Percentiles rank a stretch among this genome's conserved stretches.
phyloP scores from a whole-genome alignment of 306 rosid species.

The Prunus salicina region DNA sequence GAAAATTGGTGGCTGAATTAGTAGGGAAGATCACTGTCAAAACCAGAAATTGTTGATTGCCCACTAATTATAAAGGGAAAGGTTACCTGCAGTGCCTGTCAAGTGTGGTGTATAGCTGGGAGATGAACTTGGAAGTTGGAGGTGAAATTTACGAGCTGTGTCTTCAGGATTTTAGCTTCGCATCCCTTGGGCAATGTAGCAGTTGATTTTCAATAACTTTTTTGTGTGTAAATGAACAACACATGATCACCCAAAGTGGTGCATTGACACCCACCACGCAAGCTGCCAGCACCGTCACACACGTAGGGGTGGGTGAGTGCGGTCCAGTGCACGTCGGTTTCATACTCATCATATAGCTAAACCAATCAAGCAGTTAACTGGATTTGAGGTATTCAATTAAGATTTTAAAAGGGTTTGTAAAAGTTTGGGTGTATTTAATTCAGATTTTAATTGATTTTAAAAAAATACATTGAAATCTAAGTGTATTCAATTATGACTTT shows the following conservation, averaged over 20 bases:
- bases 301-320: too few relatives aligned
- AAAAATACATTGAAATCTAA: too few relatives aligned
- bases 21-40: background rate
- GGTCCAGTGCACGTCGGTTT: too few relatives aligned
- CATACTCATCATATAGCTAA: too few relatives aligned
- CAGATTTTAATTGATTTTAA: too few relatives aligned
- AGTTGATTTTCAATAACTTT: too few relatives aligned
- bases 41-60: constrained; percentile 1
- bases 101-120: background rate
- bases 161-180: background rate
- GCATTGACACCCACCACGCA: background rate
- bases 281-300: background rate
- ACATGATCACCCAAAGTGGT: background rate
- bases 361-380: too few relatives aligned
- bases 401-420: too few relatives aligned
- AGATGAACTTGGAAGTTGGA: background rate
- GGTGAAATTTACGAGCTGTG: background rate
- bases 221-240: background rate
- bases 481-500: too few relatives aligned
- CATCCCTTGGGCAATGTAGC: too few relatives aligned
- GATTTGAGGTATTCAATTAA: too few relatives aligned
- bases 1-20: background rate
- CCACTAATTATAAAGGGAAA: background rate
- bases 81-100: constrained; percentile 1
- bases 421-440: too few relatives aligned